Evolutionary conservation across 2,329 filamentous ascomycete species (phyloP).

Genomic region (Neonectria faginata): DNA sequence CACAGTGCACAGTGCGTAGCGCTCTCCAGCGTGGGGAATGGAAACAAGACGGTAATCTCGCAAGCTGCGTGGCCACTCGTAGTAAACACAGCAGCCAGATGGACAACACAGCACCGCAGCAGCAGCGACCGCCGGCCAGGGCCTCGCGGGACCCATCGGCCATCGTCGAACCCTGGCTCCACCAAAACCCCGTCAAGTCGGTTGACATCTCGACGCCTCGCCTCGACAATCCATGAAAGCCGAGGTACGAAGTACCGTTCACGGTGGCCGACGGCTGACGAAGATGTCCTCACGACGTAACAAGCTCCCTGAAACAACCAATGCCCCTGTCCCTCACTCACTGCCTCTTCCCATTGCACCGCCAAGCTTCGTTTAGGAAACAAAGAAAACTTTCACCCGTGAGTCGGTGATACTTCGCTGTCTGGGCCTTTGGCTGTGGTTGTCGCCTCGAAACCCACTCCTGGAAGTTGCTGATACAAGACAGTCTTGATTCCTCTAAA

Average conservation of each 20-base stretch:
- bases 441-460: constrained; percentile 23
- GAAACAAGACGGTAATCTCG: constrained; percentile 49
- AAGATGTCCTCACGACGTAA: constrained; percentile 1
- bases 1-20: constrained; percentile 44
- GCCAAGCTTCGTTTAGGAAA: constrained; percentile 26
- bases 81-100: constrained; percentile 18
- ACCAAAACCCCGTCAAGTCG: constrained; percentile 18
- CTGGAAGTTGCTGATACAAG: constrained; percentile 22
- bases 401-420: constrained; percentile 37
- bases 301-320: constrained; percentile 3
- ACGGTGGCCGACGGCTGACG: constrained; percentile 39
- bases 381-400: constrained; percentile 24
- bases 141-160: constrained; percentile 6
- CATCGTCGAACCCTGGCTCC: constrained; percentile 18
- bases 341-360: constrained; percentile 15
- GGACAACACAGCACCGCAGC: constrained; percentile 17
- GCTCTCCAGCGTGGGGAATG: constrained; percentile 44
- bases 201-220: constrained; percentile 6
- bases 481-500: constrained; percentile 26
- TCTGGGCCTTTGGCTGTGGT: constrained; percentile 3
- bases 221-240: neutral
- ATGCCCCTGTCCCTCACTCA: neutral
- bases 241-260: neutral
- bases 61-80: constrained; percentile 3
- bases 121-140: constrained; percentile 5